A percentile compares a stretch with the other conserved stretches of the same genome.
These are phyloP conservation scores for Candida oleophila DNA, from an alignment of 805 yeast genomes.

Conservation along the genomic window DNA sequence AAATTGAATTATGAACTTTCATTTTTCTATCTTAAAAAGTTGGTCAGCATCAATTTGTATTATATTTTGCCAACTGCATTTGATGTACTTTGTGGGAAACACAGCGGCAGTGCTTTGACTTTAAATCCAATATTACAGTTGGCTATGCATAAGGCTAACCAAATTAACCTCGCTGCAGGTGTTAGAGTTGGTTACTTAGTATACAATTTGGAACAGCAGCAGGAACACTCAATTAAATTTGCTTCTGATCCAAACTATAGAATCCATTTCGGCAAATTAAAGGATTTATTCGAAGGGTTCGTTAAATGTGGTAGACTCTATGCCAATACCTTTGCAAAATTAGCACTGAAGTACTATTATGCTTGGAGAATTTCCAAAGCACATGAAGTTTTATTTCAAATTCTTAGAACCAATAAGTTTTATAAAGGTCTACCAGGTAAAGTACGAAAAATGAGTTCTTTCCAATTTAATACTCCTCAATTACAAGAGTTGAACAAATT, in stretches of 20 bases:
- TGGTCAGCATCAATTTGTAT: conserved; percentile 16
- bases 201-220: conserved; percentile 13
- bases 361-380: conserved; percentile 67
- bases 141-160: conserved; percentile 38
- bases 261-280: conserved; percentile 6
- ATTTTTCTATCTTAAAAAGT: conserved; percentile 30
- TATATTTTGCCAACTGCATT: conserved; percentile 22
- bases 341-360: conserved; percentile 57
- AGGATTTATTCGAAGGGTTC: conserved; percentile 3
- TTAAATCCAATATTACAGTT: conserved; percentile 33
- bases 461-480: conserved; percentile 15
- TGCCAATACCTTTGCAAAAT: conserved; percentile 24
- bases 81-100: conserved; percentile 21
- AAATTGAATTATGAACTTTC: conserved; percentile 24
- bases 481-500: conserved; percentile 8
- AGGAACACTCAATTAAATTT: conserved; percentile 10
- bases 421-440: conserved; percentile 16
- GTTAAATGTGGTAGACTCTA: conserved; percentile 9
- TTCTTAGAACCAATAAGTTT: conserved; percentile 28
- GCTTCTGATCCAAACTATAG: conserved; percentile 10
- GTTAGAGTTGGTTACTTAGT: conserved; percentile 16
- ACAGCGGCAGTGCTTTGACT: conserved; percentile 31
- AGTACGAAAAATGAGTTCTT: conserved; percentile 13
- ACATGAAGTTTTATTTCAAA: conserved; percentile 36
- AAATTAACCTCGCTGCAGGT: conserved; percentile 19